Conservation (phyloP, 2,329 filamentous ascomycete genomes). For the Monosporascus sp. region DNA sequence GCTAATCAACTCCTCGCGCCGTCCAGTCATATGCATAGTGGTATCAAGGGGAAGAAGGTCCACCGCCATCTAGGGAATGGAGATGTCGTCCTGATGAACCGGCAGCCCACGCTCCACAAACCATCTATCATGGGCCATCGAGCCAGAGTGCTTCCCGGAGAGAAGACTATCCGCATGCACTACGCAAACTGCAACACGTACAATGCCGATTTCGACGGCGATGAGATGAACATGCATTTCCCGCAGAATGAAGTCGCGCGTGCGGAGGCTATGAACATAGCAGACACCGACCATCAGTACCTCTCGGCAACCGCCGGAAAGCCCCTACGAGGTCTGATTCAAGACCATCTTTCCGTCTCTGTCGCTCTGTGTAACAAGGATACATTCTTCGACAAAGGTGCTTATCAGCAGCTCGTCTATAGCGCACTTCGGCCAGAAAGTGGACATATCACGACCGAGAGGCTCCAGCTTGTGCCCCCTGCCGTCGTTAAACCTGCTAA, state of each 20-base stretch:
- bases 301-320: constrained; percentile 90
- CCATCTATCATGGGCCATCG: constrained; percentile 98
- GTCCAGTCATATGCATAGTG: constrained; percentile 66
- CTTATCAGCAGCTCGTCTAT: constrained; percentile 94
- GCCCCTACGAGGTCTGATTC: constrained; percentile 89
- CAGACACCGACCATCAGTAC: constrained; percentile 96
- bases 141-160: constrained; percentile 83
- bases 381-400: constrained; percentile 78
- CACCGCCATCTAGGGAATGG: constrained; percentile 93
- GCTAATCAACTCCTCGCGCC: constrained; percentile 91
- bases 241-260: constrained; percentile 94
- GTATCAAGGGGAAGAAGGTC: constrained; percentile 88
- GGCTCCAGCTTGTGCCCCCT: constrained; percentile 75
- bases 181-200: constrained; percentile 99
- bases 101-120: constrained; percentile 95
- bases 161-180: constrained; percentile 98
- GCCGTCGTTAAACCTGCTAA: constrained; percentile 74
- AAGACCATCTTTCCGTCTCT: constrained; percentile 95
- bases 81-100: constrained; percentile 97
- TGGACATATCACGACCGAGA: constrained; percentile 77
- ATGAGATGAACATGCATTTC: constrained; percentile 99
- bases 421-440: constrained; percentile 83
- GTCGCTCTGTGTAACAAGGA: constrained; percentile 88
- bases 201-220: constrained; percentile 98
- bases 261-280: constrained; percentile 86